Percentiles rank a stretch among this genome's conserved stretches.
phyloP scores from a whole-genome alignment of 2,329 filamentous ascomycete genomes.

The Metarhizium sp. region DNA sequence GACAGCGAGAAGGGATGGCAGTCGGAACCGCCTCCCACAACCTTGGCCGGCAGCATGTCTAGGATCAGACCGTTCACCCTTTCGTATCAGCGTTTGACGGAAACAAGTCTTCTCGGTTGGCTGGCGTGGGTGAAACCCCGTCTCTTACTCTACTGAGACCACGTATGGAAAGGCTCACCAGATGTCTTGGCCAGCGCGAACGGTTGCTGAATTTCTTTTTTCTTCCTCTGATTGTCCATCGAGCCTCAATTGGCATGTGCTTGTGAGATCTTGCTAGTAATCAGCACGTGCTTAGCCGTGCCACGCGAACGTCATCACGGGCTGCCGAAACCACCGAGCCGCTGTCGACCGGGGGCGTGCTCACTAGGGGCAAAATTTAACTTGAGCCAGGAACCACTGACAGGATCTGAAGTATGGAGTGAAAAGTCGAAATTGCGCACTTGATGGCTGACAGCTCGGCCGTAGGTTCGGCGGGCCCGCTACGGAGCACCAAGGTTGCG shows the following conservation, averaged over 20 bases:
- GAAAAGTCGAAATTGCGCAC: too few relatives aligned
- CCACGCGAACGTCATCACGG: constrained; percentile 1
- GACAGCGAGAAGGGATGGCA: too few relatives aligned
- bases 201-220: background rate
- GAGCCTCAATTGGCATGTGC: background rate
- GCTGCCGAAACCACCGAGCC: constrained; percentile 1
- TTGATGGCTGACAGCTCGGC: background rate
- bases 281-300: background rate
- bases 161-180: too few relatives aligned
- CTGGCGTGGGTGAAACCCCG: too few relatives aligned
- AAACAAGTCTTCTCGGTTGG: too few relatives aligned
- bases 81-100: too few relatives aligned
- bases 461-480: background rate
- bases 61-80: too few relatives aligned
- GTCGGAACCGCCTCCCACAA: too few relatives aligned
- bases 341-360: background rate
- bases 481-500: background rate
- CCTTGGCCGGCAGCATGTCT: too few relatives aligned
- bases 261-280: background rate
- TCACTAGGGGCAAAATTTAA: background rate
- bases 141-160: too few relatives aligned
- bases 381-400: background rate
- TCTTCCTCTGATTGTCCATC: background rate
- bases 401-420: too few relatives aligned
- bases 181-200: too few relatives aligned